Evolutionary conservation across 2,329 filamentous ascomycete genomes (phyloP).

Genomic region (Hypoxylon sp.): DNA sequence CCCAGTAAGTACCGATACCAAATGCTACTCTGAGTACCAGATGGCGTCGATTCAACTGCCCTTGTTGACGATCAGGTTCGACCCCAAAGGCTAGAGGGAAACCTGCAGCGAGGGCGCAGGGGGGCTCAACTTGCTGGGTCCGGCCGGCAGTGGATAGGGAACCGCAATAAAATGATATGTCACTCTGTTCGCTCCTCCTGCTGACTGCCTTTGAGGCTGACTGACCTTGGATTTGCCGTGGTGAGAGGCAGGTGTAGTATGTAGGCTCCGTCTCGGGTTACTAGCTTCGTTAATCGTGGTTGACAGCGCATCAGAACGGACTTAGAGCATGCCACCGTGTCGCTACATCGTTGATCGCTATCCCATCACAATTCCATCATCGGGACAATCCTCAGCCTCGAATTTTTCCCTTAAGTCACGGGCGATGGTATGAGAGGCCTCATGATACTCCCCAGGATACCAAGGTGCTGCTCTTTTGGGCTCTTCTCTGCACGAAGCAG

Average conservation of each 20-base stretch:
- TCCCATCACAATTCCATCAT: constrained; percentile 34
- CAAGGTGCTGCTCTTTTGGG: not conserved
- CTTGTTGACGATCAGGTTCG: constrained; percentile 42
- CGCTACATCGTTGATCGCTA: constrained; percentile 26
- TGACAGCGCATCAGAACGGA: constrained; percentile 22
- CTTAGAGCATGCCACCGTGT: constrained; percentile 21
- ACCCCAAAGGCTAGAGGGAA: constrained; percentile 38
- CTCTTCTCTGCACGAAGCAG: constrained; percentile 19
- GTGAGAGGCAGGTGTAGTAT: constrained; percentile 29
- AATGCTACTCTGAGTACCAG: constrained; percentile 41
- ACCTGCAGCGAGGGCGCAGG: constrained; percentile 40
- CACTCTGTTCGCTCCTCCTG: constrained; percentile 20
- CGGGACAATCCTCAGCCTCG: constrained; percentile 17
- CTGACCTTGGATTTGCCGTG: constrained; percentile 36
- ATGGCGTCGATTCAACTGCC: constrained; percentile 30
- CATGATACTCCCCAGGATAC: constrained; percentile 14
- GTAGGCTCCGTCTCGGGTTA: constrained; percentile 16
- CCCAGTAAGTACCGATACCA: constrained; percentile 40
- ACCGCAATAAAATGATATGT: constrained; percentile 39
- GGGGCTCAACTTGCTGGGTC: constrained; percentile 39
- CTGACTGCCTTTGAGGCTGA: constrained; percentile 38
- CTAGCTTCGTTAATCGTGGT: constrained; percentile 30
- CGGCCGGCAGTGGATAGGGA: constrained; percentile 24
- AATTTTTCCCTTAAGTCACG: constrained; percentile 19
- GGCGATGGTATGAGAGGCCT: not conserved